A percentile compares a stretch with the other conserved stretches of the same genome.
These are phyloP conservation scores for Diaporthe ampelina DNA, from an alignment of 2,329 filamentous ascomycete species.

Conservation along the genomic window DNA sequence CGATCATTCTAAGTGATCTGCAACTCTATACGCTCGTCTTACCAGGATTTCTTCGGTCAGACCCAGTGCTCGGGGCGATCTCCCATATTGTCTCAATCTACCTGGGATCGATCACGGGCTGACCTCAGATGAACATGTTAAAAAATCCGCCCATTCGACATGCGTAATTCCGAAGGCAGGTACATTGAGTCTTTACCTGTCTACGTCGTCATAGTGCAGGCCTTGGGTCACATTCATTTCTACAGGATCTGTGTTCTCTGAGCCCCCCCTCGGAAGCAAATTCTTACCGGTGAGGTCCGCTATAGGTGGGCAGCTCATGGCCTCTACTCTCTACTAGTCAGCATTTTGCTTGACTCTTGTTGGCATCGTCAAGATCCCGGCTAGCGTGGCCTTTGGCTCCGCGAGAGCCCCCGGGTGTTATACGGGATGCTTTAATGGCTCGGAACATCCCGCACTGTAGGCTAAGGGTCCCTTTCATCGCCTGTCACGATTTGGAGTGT, in stretches of 20 bases:
- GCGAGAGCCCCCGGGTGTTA: background rate
- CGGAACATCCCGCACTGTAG: constrained; percentile 23
- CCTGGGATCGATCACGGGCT: constrained; percentile 27
- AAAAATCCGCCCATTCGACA: background rate
- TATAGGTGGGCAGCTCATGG: background rate
- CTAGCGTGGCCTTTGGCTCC: constrained; percentile 18
- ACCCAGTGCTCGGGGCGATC: constrained; percentile 25
- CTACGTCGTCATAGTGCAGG: background rate
- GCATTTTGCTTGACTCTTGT: constrained; percentile 1
- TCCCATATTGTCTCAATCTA: constrained; percentile 8
- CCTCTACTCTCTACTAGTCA: background rate
- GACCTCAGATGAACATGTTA: constrained; percentile 24
- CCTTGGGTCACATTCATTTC: background rate
- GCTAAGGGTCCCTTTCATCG: background rate
- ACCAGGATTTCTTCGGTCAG: background rate
- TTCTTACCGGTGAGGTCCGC: background rate
- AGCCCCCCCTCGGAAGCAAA: background rate
- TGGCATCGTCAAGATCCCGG: constrained; percentile 12
- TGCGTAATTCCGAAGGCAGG: background rate
- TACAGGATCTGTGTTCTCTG: background rate
- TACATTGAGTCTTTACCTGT: background rate
- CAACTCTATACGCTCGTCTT: constrained; percentile 20
- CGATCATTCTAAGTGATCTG: constrained; percentile 8
- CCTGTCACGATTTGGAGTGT: background rate
- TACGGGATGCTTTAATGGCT: background rate